Percentiles rank a stretch among this genome's conserved stretches.
phyloP scores from a whole-genome alignment of 768 basidiomycete genomes.

The Cyclocybe aegerita region DNA sequence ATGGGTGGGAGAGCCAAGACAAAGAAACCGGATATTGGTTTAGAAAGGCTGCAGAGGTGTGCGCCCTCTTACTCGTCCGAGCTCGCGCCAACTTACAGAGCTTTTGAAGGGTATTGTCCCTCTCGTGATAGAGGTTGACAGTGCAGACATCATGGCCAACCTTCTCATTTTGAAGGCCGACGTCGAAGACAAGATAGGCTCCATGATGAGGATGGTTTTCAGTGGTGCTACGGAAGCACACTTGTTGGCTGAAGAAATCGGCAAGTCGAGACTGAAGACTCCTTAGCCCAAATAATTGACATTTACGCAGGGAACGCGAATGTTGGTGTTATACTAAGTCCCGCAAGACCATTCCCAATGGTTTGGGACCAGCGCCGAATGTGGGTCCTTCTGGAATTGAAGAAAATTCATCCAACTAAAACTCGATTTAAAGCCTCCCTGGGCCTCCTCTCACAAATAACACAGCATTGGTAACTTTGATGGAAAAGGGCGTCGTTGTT shows the following conservation, averaged over 20 bases:
- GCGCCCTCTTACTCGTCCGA: neutral
- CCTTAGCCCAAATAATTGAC: neutral
- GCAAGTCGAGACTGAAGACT: constrained; percentile 23
- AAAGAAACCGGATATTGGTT: constrained; percentile 56
- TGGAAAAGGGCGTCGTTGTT: constrained; percentile 77
- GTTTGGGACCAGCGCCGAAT: constrained; percentile 73
- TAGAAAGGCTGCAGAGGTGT: constrained; percentile 53
- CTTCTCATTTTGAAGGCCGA: constrained; percentile 69
- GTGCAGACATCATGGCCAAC: constrained; percentile 72
- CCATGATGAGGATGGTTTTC: constrained; percentile 61
- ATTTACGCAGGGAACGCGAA: constrained; percentile 38
- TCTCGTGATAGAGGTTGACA: constrained; percentile 65
- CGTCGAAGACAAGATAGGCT: constrained; percentile 56
- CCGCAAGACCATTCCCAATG: constrained; percentile 66
- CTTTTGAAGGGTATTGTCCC: constrained; percentile 54
- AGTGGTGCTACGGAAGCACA: constrained; percentile 63
- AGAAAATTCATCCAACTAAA: too few species aligned
- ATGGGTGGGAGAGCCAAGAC: constrained; percentile 47
- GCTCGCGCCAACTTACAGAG: too few species aligned
- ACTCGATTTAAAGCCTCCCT: constrained; percentile 32
- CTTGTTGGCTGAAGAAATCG: constrained; percentile 67
- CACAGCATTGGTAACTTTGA: constrained; percentile 60
- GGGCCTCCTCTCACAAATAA: constrained; percentile 73
- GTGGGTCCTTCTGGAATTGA: constrained; percentile 26
- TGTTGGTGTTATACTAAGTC: constrained; percentile 51